Conservation (phyloP, 2,329 filamentous ascomycete genomes). For the Cryphonectria naterciae region DNA sequence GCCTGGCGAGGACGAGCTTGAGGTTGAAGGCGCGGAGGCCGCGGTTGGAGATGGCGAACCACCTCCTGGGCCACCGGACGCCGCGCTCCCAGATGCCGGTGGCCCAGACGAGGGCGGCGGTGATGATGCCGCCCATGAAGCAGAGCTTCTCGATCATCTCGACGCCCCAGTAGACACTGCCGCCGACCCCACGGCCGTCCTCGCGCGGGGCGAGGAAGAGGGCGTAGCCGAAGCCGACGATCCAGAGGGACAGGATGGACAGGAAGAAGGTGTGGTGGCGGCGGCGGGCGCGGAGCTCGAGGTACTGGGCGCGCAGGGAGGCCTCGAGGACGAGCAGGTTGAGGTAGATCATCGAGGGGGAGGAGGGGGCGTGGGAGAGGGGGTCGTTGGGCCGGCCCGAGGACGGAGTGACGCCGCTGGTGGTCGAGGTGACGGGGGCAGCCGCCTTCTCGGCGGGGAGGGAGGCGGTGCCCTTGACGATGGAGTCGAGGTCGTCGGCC, state of each 20-base stretch:
- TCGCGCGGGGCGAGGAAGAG: slow-evolving; percentile 95
- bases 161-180: slow-evolving; percentile 94
- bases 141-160: slow-evolving; percentile 90
- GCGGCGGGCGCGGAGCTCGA: slow-evolving; percentile 83
- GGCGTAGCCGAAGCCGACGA: slow-evolving; percentile 82
- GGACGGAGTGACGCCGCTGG: slow-evolving; percentile 49
- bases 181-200: slow-evolving; percentile 87
- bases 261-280: slow-evolving; percentile 95
- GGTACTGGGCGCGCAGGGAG: slow-evolving; percentile 88
- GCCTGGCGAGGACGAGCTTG: slow-evolving; percentile 88
- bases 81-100: slow-evolving; percentile 97
- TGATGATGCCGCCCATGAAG: slow-evolving; percentile 88
- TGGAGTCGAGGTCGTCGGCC: slow-evolving; percentile 76
- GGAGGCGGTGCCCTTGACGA: slow-evolving; percentile 84
- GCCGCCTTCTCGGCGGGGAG: slow-evolving; percentile 60
- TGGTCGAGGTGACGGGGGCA: slow-evolving; percentile 45
- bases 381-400: slow-evolving; percentile 65
- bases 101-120: slow-evolving; percentile 84
- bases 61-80: slow-evolving; percentile 89
- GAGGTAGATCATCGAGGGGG: slow-evolving; percentile 94
- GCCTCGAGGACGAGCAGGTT: slow-evolving; percentile 97
- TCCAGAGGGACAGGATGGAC: slow-evolving; percentile 78
- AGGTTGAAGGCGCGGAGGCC: slow-evolving; percentile 92
- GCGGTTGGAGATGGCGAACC: slow-evolving; percentile 87
- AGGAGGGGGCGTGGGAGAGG: slow-evolving; percentile 80